Evolutionary conservation across 192 early-diverging fungal species (phyloP).

Genomic region (Mortierella claussenii): DNA sequence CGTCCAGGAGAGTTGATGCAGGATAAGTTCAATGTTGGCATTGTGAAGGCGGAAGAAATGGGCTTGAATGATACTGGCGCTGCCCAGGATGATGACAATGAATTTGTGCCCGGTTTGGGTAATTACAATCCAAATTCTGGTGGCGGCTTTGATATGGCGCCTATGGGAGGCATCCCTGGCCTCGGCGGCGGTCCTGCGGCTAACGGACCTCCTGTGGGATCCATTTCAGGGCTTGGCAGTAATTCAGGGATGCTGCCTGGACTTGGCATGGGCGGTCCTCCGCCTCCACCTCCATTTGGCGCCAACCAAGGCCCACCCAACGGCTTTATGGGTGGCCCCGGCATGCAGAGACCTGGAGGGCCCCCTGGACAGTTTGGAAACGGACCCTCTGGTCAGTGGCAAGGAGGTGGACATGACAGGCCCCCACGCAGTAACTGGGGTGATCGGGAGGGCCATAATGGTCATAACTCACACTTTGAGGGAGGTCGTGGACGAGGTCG

Average conservation of each 20-base stretch:
- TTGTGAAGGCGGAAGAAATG: slow-evolving; percentile 59
- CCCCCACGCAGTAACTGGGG: slow-evolving; percentile 27
- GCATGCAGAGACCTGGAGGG: slow-evolving; percentile 24
- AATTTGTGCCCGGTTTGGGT: slow-evolving; percentile 52
- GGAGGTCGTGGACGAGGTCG: slow-evolving; percentile 46
- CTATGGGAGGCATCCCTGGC: slow-evolving; percentile 41
- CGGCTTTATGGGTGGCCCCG: slow-evolving; percentile 6
- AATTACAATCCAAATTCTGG: slow-evolving; percentile 18
- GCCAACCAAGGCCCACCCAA: slow-evolving; percentile 8
- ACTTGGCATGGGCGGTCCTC: slow-evolving; percentile 43
- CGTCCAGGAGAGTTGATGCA: slow-evolving; percentile 79
- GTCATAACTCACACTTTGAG: slow-evolving; percentile 27
- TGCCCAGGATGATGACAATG: slow-evolving; percentile 55
- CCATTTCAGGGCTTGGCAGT: slow-evolving; percentile 20
- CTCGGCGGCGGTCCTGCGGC: slow-evolving; percentile 34
- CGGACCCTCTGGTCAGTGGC: slow-evolving; percentile 24
- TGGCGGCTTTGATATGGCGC: slow-evolving; percentile 40
- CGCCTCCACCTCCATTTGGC: slow-evolving; percentile 4
- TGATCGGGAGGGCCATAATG: slow-evolving; percentile 16
- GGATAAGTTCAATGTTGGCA: slow-evolving; percentile 67
- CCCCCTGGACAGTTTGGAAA: slow-evolving; percentile 13
- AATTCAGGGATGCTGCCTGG: slow-evolving; percentile 33
- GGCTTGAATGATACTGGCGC: slow-evolving; percentile 52
- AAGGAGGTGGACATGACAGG: slow-evolving; percentile 18
- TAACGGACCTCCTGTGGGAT: slow-evolving; percentile 27